Evolutionary conservation across 2,329 filamentous ascomycete species (phyloP).

Genomic region (Apiospora arundinis): DNA sequence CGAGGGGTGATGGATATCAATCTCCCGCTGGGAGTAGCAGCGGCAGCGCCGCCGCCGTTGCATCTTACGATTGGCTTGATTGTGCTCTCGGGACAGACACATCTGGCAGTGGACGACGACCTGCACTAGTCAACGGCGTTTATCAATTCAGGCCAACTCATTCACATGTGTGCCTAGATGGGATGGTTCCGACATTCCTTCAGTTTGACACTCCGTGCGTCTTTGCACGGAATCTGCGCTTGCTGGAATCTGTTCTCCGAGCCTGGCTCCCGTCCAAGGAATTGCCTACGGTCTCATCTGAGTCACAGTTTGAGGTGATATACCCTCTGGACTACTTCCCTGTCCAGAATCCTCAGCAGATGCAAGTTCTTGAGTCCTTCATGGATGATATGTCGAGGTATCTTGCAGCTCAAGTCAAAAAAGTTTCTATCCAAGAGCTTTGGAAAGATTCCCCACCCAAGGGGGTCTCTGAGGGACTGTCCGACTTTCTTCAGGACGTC

Average conservation of each 20-base stretch:
- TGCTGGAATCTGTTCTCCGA: neutral
- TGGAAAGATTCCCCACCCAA: neutral
- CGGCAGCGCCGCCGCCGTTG: constrained; percentile 46
- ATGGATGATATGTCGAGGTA: neutral
- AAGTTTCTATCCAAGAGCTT: neutral
- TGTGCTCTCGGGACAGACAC: constrained; percentile 35
- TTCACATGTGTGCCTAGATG: neutral
- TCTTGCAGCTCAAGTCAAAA: neutral
- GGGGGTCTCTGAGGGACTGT: neutral
- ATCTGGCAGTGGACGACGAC: constrained; percentile 18
- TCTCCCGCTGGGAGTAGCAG: constrained; percentile 42
- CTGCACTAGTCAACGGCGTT: constrained; percentile 23
- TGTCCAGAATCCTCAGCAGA: neutral
- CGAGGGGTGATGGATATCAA: constrained; percentile 45
- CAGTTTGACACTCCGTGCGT: neutral
- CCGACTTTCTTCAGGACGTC: constrained; percentile 21
- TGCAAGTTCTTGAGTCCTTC: neutral
- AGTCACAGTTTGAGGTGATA: neutral
- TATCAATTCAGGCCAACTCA: constrained; percentile 24
- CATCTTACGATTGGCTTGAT: constrained; percentile 50
- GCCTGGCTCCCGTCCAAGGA: neutral
- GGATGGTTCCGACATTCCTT: neutral
- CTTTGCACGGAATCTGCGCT: neutral
- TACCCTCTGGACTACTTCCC: neutral
- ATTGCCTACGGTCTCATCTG: neutral